phyloP scores from a whole-genome alignment of 225 moss, liverwort and hornwort species.

The Thuidium tamariscinum region DNA sequence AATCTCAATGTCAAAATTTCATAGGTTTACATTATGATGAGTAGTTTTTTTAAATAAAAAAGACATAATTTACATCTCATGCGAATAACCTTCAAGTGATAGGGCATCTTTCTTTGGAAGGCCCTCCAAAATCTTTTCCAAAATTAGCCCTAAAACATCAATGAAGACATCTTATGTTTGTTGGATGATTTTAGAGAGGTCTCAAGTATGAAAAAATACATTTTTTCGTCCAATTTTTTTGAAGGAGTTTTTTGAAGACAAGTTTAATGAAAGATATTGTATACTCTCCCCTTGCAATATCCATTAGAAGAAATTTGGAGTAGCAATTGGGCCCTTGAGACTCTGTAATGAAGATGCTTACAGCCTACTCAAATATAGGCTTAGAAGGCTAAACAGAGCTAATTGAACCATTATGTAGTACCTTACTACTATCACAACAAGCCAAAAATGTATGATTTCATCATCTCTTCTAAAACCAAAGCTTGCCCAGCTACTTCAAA shows the following conservation, averaged over 20 bases:
- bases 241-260: not conserved
- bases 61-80: not conserved
- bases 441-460: too few relatives aligned
- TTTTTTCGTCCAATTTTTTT: not conserved
- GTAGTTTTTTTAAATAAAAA: not conserved
- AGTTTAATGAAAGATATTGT: not conserved
- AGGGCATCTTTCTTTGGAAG: rapidly evolving
- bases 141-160: rapidly evolving
- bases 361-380: too few relatives aligned
- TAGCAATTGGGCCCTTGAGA: too few relatives aligned
- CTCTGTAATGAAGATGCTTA: too few relatives aligned
- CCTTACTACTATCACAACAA: too few relatives aligned
- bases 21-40: not conserved
- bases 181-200: not conserved
- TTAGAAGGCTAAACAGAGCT: too few relatives aligned
- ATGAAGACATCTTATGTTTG: rapidly evolving
- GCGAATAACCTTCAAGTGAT: not conserved
- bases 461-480: too few relatives aligned
- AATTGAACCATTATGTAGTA: too few relatives aligned
- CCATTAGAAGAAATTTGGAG: too few relatives aligned
- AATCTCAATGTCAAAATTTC: rapidly evolving
- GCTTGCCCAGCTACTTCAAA: too few relatives aligned
- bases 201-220: not conserved
- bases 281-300: too few relatives aligned
- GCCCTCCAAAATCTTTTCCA: not conserved